Conservation (phyloP, 495 filamentous ascomycete genomes). For the Podospora pseudocomata region DNA sequence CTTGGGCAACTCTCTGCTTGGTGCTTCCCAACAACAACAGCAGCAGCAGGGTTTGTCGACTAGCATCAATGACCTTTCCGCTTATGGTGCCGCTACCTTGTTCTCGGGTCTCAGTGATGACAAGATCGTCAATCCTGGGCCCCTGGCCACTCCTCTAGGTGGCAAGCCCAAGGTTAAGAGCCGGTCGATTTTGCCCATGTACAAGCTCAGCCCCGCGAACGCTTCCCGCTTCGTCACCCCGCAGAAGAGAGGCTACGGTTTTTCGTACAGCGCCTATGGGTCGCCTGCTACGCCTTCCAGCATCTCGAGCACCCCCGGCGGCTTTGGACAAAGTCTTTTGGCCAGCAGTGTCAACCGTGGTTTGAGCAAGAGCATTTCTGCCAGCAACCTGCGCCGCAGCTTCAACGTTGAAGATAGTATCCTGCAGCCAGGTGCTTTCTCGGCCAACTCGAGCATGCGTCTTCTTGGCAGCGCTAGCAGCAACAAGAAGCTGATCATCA, state of each 20-base stretch:
- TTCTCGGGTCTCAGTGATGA: conserved; percentile 67
- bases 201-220: conserved; percentile 80
- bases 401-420: conserved; percentile 69
- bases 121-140: conserved; percentile 65
- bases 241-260: conserved; percentile 76
- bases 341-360: conserved; percentile 55
- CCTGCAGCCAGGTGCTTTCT: conserved; percentile 80
- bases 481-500: conserved; percentile 86
- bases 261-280: conserved; percentile 84
- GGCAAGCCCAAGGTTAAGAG: conserved; percentile 65
- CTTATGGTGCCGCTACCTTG: conserved; percentile 79
- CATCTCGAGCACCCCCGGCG: conserved; percentile 62
- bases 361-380: conserved; percentile 60
- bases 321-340: conserved; percentile 62
- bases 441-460: conserved; percentile 57
- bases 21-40: conserved; percentile 40
- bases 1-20: conserved; percentile 39
- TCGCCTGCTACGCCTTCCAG: conserved; percentile 70
- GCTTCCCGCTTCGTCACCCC: conserved; percentile 77
- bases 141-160: conserved; percentile 81
- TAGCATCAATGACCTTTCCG: conserved; percentile 70
- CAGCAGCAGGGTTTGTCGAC: conserved; percentile 65
- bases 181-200: conserved; percentile 74
- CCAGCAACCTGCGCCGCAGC: conserved; percentile 60
- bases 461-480: conserved; percentile 59